Evolutionary conservation across 306 rosid species (phyloP).

Genomic region (Cicer yamashitae): DNA sequence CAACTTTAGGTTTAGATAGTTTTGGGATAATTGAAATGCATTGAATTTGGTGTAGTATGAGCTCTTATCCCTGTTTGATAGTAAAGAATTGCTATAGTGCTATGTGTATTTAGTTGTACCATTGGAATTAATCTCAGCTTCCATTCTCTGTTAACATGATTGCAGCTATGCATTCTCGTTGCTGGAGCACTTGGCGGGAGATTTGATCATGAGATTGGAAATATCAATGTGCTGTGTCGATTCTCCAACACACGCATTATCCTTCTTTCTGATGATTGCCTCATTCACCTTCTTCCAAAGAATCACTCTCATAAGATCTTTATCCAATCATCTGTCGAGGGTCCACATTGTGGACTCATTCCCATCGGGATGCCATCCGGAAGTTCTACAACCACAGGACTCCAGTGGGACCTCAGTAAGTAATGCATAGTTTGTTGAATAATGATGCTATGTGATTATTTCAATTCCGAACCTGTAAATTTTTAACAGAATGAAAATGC

Average conservation of each 20-base stretch:
- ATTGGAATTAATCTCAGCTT: constrained; percentile 12
- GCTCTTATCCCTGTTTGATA: not conserved
- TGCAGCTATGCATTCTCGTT: constrained; percentile 81
- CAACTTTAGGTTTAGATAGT: constrained; percentile 19
- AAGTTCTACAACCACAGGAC: constrained; percentile 89
- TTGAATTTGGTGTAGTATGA: not conserved
- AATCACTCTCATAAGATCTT: constrained; percentile 70
- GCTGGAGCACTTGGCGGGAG: constrained; percentile 98
- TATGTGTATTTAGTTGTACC: constrained; percentile 20
- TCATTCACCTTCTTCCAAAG: constrained; percentile 83
- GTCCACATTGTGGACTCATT: constrained; percentile 94
- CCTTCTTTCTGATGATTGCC: constrained; percentile 87
- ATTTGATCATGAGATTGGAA: constrained; percentile 96
- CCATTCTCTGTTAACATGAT: constrained; percentile 29
- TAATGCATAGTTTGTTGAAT: constrained; percentile 39
- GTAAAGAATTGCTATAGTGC: constrained; percentile 29
- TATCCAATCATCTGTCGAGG: constrained; percentile 76
- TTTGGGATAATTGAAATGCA: constrained; percentile 27
- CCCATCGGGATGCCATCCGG: constrained; percentile 87
- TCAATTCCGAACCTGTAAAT: constrained; percentile 11
- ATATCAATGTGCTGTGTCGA: constrained; percentile 78
- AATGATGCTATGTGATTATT: constrained; percentile 21
- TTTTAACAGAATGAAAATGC: constrained; percentile 22
- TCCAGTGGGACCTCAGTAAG: constrained; percentile 93
- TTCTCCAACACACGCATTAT: constrained; percentile 69